These are phyloP conservation scores for Pythium brassicae DNA, from an alignment of 352 stramenopile genomes.

Conservation along the genomic window DNA sequence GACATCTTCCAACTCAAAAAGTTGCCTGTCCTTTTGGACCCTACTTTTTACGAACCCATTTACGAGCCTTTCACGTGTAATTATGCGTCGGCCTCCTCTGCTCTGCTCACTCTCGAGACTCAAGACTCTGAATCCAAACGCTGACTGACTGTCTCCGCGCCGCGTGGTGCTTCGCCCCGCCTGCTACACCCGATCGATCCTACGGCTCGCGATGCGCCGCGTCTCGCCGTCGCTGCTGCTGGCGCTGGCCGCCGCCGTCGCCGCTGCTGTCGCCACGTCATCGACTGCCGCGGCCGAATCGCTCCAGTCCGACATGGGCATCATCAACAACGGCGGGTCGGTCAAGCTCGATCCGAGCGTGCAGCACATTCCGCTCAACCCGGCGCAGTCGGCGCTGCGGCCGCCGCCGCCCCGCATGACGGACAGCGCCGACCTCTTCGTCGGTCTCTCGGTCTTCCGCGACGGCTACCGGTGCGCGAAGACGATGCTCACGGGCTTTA, in stretches of 20 bases:
- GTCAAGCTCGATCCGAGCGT: conserved; percentile 64
- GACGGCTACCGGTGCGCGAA: conserved; percentile 78
- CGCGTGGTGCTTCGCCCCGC: too few species aligned
- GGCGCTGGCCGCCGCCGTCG: not conserved
- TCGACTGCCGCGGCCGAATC: conserved; percentile 3
- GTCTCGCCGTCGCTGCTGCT: not conserved
- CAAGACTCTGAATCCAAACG: too few species aligned
- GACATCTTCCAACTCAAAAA: too few species aligned
- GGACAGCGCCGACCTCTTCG: conserved; percentile 53
- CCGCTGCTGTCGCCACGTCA: not conserved
- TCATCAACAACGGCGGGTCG: conserved; percentile 51
- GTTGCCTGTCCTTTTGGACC: too few species aligned
- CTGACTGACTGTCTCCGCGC: too few species aligned
- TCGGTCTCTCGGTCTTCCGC: conserved; percentile 79
- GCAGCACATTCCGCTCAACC: conserved; percentile 63
- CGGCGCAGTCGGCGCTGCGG: conserved; percentile 28
- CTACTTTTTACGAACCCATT: too few species aligned
- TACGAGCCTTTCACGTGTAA: too few species aligned
- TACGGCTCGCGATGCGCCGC: not conserved
- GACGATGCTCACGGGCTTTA: conserved; percentile 77
- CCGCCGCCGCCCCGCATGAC: conserved; percentile 55
- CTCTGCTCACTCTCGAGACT: too few species aligned
- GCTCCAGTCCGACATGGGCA: conserved; percentile 41
- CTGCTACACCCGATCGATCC: too few species aligned
- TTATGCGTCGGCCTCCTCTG: too few species aligned